Evolutionary conservation across 805 yeast species (phyloP), one percentile per base, ranked within the genome.

Genomic region (Candida berthetii): DNA sequence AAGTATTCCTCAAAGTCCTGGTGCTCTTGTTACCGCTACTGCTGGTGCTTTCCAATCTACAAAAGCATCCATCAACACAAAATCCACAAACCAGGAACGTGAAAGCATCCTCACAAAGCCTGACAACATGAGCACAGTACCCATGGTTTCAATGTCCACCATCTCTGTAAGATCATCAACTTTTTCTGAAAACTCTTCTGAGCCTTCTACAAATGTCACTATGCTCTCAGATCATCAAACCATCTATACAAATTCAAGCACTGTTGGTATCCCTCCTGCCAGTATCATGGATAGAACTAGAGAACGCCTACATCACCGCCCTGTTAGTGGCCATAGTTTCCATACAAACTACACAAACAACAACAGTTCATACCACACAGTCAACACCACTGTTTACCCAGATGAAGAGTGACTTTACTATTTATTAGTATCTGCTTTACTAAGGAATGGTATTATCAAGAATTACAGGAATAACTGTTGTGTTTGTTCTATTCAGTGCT

Each of bases 181-280:
- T 4, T 64, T 64, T 38, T 64, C 68, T 22, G 68, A 61, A 35
- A 47, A 22, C 24, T 22, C 53, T 32, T 64, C 69, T 4, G 37
- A 49, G 16, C 67, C 58, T 40, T 63, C 68, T 8, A 62, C 67
- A 11, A 58, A 60, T 33, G 62, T 61, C 0, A 65, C 71, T 3
- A 37, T 52, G 5, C n/a, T 27, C n/a, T 65, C 69, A 3, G 58
- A 57, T 11, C 57, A 61, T 41, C 65, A 65, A 20, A 54, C 68
- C 8, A 71, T 73, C 32, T 71, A 76, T 22, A 73, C 83, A 3
- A 81, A 78, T 48, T 76, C 85, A 17, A 76, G 84, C 39, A 77
- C 84, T 0, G 67, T 78, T 22, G 87, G 87, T 0, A 81, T 82
- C 15, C 78, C 88, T 1, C 88, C 89, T 0, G 83, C 85, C n/a